A percentile compares a stretch with the other conserved stretches of the same genome.
Conservation (phyloP, 2,329 filamentous ascomycete species). For the Fusarium sp. region DNA sequence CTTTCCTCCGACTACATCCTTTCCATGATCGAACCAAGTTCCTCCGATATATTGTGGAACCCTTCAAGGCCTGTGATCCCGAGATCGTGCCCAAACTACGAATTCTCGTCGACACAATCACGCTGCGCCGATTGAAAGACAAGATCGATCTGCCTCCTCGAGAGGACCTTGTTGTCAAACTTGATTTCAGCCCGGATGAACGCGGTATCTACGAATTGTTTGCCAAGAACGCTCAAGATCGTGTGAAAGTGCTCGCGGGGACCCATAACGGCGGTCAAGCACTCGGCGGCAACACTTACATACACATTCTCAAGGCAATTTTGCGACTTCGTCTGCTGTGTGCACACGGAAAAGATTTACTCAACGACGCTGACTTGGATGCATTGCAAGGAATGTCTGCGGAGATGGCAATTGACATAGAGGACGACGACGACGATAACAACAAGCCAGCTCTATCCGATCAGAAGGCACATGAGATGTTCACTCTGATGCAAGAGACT, state of each 20-base stretch:
- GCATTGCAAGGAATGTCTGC: slow-evolving; percentile 84
- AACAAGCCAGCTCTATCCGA: slow-evolving; percentile 69
- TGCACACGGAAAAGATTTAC: slow-evolving; percentile 91
- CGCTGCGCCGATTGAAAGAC: slow-evolving; percentile 90
- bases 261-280: slow-evolving; percentile 69
- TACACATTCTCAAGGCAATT: slow-evolving; percentile 92
- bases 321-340: slow-evolving; percentile 89
- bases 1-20: slow-evolving; percentile 85
- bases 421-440: slow-evolving; percentile 79
- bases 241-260: slow-evolving; percentile 79
- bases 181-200: slow-evolving; percentile 83
- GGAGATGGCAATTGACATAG: slow-evolving; percentile 88
- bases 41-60: slow-evolving; percentile 80
- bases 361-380: slow-evolving; percentile 85
- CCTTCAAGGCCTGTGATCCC: slow-evolving; percentile 88
- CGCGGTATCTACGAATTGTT: slow-evolving; percentile 85
- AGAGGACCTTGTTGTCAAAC: slow-evolving; percentile 76
- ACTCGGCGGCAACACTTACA: slow-evolving; percentile 88
- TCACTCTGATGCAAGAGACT: slow-evolving; percentile 85
- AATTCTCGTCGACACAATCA: slow-evolving; percentile 93
- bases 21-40: slow-evolving; percentile 86
- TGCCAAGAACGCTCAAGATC: slow-evolving; percentile 80
- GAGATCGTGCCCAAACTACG: slow-evolving; percentile 87
- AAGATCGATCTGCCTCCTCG: slow-evolving; percentile 85
- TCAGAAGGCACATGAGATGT: slow-evolving; percentile 85